These are phyloP conservation scores for Leersia perrieri DNA, from an alignment of 176 grass and related monocot genomes.

Conservation along the genomic window DNA sequence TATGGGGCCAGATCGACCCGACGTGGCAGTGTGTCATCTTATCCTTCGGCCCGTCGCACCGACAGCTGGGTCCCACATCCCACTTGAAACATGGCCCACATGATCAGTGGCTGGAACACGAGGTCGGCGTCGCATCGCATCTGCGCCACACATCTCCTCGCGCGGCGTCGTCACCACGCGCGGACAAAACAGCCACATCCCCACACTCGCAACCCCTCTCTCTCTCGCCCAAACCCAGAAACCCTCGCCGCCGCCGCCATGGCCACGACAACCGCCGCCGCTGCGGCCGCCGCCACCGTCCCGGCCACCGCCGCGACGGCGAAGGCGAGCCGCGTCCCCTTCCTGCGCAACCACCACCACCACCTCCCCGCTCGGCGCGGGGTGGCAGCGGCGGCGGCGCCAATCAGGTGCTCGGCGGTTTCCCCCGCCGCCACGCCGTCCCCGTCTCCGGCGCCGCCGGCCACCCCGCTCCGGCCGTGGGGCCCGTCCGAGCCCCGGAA, in stretches of 20 bases:
- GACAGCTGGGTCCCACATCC: background rate
- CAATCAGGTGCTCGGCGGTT: constrained; percentile 62
- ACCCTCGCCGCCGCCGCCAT: constrained; percentile 34
- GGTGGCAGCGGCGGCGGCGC: constrained; percentile 8
- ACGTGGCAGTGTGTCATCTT: background rate
- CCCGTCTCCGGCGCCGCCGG: background rate
- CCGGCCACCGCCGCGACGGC: constrained; percentile 7
- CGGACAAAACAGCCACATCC: background rate
- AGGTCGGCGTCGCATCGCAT: constrained; percentile 20
- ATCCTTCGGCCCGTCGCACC: background rate
- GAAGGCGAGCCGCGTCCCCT: background rate
- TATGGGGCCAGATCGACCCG: background rate
- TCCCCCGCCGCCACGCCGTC: constrained; percentile 32
- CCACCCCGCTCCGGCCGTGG: constrained; percentile 51
- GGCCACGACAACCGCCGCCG: constrained; percentile 29
- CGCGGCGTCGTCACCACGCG: background rate
- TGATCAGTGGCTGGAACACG: background rate
- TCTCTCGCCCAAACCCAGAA: constrained; percentile 22
- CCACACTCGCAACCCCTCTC: background rate
- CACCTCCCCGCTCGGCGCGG: background rate
- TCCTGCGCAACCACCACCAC: background rate
- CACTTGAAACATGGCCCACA: background rate
- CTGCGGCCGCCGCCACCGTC: background rate
- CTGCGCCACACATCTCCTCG: constrained; percentile 29
- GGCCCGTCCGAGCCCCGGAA: constrained; percentile 66